Evolutionary conservation across 495 filamentous ascomycete genomes (phyloP).

Genomic region (Apodospora peruviana): DNA sequence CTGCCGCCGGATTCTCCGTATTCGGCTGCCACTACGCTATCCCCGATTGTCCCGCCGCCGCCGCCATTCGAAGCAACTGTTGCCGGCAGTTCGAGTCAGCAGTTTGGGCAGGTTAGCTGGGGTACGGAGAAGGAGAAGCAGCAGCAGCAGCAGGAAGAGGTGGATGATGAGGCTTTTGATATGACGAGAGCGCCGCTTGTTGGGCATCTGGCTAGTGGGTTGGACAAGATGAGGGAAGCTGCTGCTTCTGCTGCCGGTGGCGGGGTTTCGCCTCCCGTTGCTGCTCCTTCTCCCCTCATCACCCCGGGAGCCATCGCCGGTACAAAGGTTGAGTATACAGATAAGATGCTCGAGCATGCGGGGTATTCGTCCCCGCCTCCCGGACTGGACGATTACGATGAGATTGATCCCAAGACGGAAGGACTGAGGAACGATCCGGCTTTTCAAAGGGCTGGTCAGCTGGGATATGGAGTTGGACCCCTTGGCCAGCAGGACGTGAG

Average conservation of each 20-base stretch:
- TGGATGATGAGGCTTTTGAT: slow-evolving; percentile 8
- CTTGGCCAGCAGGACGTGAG: no score
- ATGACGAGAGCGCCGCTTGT: slow-evolving; percentile 20
- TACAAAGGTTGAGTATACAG: no score
- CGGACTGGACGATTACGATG: slow-evolving; percentile 20
- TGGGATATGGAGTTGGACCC: neutral
- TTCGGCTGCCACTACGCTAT: neutral
- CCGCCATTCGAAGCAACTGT: neutral
- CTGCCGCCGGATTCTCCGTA: neutral
- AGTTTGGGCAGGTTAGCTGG: slow-evolving; percentile 20
- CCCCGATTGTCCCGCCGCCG: neutral
- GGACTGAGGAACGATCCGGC: slow-evolving; percentile 18
- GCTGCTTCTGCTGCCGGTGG: neutral
- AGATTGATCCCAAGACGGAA: slow-evolving; percentile 28
- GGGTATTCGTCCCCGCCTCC: neutral
- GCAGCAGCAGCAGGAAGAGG: neutral
- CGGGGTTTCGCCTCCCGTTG: neutral
- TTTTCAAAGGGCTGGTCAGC: slow-evolving; percentile 17
- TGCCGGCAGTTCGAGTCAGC: neutral
- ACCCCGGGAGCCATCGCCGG: neutral
- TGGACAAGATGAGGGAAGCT: slow-evolving; percentile 27
- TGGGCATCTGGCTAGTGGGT: slow-evolving; percentile 19
- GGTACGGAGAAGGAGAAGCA: neutral
- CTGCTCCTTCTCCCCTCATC: neutral
- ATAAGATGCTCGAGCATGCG: neutral